phyloP scores from a whole-genome alignment of 2,329 filamentous ascomycete genomes.

The Colletotrichum nymphaeae region DNA sequence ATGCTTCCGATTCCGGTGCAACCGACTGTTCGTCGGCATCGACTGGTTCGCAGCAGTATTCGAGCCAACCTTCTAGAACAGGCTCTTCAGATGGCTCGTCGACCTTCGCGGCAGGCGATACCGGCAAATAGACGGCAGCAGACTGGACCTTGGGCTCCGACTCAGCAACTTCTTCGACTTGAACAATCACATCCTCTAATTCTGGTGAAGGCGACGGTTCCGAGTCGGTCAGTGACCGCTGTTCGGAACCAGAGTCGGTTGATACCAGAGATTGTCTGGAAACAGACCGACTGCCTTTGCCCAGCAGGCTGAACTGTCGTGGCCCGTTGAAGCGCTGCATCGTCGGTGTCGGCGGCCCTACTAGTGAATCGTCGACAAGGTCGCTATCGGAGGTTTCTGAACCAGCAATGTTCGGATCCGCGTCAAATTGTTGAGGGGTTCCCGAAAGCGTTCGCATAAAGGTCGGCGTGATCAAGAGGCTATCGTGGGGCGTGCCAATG shows the following conservation, averaged over 20 bases:
- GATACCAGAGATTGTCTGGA: constrained; percentile 30
- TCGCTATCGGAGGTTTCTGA: constrained; percentile 33
- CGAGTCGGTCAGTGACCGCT: constrained; percentile 11
- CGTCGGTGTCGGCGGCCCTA: constrained; percentile 25
- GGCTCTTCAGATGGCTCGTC: constrained; percentile 7
- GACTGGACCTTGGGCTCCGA: neutral
- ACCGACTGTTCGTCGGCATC: constrained; percentile 22
- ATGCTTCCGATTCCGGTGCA: constrained; percentile 11
- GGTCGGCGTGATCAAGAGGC: constrained; percentile 37
- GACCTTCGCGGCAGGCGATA: neutral
- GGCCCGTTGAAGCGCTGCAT: constrained; percentile 33
- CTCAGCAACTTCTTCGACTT: neutral
- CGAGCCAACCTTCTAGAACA: constrained; percentile 35
- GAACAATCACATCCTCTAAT: neutral
- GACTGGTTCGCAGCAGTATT: constrained; percentile 34
- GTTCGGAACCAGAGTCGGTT: constrained; percentile 17
- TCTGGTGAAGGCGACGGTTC: neutral
- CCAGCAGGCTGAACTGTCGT: constrained; percentile 28
- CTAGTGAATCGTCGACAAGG: constrained; percentile 18
- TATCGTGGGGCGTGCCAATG: constrained; percentile 38
- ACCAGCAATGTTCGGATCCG: constrained; percentile 26
- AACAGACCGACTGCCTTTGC: constrained; percentile 27
- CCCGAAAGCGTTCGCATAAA: constrained; percentile 34
- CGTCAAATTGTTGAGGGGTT: constrained; percentile 24
- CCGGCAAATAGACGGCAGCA: neutral